These are phyloP conservation scores for Pseudocercospora eumusae DNA, from an alignment of 2,329 filamentous ascomycete species.

Conservation along the genomic window DNA sequence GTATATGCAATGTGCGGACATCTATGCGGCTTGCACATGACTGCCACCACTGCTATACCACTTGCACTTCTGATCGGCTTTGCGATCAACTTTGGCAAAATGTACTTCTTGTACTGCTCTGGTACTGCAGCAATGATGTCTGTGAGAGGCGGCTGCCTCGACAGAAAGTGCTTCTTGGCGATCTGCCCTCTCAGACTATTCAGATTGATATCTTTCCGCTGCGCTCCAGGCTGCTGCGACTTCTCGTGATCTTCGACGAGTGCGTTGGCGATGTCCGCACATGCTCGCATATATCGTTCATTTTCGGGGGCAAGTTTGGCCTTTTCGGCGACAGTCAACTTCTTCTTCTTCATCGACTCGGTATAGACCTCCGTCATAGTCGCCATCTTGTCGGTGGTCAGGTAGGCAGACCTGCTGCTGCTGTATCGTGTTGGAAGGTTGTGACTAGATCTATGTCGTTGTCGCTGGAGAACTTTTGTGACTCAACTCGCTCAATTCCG, in stretches of 20 bases:
- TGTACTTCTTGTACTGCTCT: slow-evolving; percentile 99
- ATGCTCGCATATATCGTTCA: slow-evolving; percentile 90
- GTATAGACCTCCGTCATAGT: slow-evolving; percentile 61
- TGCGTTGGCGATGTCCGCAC: slow-evolving; percentile 90
- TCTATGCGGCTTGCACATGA: slow-evolving; percentile 98
- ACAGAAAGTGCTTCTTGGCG: slow-evolving; percentile 88
- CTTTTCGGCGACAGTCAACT: slow-evolving; percentile 33
- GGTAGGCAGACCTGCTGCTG: slow-evolving; percentile 12
- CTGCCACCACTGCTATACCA: slow-evolving; percentile 95
- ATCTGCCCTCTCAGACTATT: slow-evolving; percentile 84
- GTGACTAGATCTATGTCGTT: background rate
- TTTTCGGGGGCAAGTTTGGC: slow-evolving; percentile 84
- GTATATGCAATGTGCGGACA: slow-evolving; percentile 98
- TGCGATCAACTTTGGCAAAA: slow-evolving; percentile 90
- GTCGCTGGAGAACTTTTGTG: background rate
- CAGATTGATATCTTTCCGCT: slow-evolving; percentile 85
- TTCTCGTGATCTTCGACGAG: slow-evolving; percentile 93
- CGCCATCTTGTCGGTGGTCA: slow-evolving; percentile 54
- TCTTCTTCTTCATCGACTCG: slow-evolving; percentile 62
- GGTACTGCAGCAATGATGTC: slow-evolving; percentile 97
- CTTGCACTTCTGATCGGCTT: slow-evolving; percentile 96
- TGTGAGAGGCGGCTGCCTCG: slow-evolving; percentile 84
- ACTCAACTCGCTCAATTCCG: background rate
- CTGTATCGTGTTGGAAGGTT: background rate
- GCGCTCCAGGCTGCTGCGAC: slow-evolving; percentile 68